phyloP scores from a whole-genome alignment of 306 rosid species.

The Abrus pulchellus region DNA sequence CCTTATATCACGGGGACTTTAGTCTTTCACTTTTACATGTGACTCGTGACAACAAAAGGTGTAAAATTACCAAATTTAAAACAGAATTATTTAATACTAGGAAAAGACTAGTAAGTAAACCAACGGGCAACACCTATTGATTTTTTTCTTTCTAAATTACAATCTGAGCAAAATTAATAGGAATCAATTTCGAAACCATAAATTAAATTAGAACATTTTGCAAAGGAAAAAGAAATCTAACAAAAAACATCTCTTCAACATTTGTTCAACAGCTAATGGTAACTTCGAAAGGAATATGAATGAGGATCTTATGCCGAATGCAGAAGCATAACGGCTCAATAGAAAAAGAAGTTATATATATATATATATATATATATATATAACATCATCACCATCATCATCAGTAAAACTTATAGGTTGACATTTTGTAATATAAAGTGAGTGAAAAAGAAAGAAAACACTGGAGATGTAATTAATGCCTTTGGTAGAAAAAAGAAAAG shows the following conservation, averaged over 20 bases:
- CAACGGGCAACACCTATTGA: background rate
- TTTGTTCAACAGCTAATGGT: background rate
- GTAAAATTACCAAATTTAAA: background rate
- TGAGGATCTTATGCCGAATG: slow-evolving; percentile 36
- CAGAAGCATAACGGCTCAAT: slow-evolving; percentile 10
- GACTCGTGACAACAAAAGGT: background rate
- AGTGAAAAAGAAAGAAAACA: no score
- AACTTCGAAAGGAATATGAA: slow-evolving; percentile 6
- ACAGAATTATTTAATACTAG: background rate
- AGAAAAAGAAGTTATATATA: background rate
- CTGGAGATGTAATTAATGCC: no score
- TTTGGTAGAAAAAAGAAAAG: no score
- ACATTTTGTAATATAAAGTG: no score
- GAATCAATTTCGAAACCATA: no score
- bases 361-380: no score
- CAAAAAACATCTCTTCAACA: background rate
- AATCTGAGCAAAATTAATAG: no score
- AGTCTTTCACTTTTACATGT: background rate
- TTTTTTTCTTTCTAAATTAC: background rate
- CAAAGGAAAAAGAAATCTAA: no score
- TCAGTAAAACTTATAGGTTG: no score
- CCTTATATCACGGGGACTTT: no score
- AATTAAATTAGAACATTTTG: no score
- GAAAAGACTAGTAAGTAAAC: background rate
- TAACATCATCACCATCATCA: no score